A percentile compares a stretch with the other conserved stretches of the same genome.
These are phyloP conservation scores for Alisma plantagoaquatica DNA, from an alignment of 106 monocot species.

Conservation along the genomic window DNA sequence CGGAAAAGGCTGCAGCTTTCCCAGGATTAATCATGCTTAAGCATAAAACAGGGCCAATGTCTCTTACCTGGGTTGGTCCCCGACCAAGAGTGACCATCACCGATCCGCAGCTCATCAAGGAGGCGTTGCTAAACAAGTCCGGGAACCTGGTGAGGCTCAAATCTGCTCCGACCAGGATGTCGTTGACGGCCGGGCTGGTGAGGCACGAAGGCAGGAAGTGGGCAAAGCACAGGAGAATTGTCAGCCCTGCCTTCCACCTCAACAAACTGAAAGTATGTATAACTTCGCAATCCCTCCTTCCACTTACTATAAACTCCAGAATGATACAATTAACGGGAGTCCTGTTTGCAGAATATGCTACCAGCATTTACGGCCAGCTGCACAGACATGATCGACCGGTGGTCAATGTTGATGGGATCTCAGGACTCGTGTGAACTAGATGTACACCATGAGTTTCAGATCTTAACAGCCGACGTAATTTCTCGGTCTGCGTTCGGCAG, in stretches of 20 bases:
- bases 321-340: neutral
- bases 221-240: slow-evolving; percentile 57
- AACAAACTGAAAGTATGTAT: slow-evolving; percentile 62
- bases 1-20: neutral
- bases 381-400: neutral
- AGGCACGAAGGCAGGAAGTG: slow-evolving; percentile 67
- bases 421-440: slow-evolving; percentile 21
- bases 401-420: neutral
- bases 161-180: slow-evolving; percentile 4
- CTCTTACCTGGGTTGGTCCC: slow-evolving; percentile 54
- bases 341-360: slow-evolving; percentile 6
- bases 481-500: slow-evolving; percentile 20
- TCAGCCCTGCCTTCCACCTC: slow-evolving; percentile 73
- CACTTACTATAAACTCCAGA: neutral
- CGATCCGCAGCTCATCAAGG: slow-evolving; percentile 48
- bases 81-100: slow-evolving; percentile 35
- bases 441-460: slow-evolving; percentile 42
- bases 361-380: slow-evolving; percentile 8
- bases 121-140: slow-evolving; percentile 49
- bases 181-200: slow-evolving; percentile 21
- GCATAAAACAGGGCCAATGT: slow-evolving; percentile 43
- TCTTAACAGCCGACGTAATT: slow-evolving; percentile 41
- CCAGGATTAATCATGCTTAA: neutral
- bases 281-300: neutral
- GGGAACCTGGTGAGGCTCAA: slow-evolving; percentile 40